Evolutionary conservation across 139 green algal genomes (phyloP).

Genomic region (Tetradesmus obliquus): DNA sequence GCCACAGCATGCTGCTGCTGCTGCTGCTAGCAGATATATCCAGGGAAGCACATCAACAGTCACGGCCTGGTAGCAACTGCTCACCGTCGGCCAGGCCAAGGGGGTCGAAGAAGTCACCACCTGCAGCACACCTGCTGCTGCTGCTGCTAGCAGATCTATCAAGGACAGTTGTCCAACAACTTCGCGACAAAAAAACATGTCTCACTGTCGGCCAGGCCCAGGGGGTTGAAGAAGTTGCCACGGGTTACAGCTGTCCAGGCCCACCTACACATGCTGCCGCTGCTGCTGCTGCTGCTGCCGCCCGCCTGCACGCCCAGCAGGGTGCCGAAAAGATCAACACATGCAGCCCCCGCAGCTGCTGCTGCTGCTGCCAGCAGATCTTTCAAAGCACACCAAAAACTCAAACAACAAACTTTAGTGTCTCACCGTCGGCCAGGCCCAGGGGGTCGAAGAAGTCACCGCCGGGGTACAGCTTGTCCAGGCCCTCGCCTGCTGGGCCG

Average conservation of each 20-base stretch:
- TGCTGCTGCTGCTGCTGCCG: background rate
- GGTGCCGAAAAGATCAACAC: too few species aligned
- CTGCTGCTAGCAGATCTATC: background rate
- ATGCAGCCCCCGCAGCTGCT: too few species aligned
- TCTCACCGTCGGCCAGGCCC: background rate
- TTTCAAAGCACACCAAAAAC: background rate
- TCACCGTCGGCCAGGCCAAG: too few species aligned
- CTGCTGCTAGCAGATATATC: too few species aligned
- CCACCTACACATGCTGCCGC: background rate
- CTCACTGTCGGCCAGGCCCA: slow-evolving; percentile 84
- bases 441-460: background rate
- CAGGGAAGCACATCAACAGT: too few species aligned
- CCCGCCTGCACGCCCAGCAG: too few species aligned
- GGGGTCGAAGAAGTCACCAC: too few species aligned
- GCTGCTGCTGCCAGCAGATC: background rate
- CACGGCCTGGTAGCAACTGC: too few species aligned
- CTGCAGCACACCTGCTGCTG: too few species aligned
- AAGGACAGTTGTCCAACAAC: background rate
- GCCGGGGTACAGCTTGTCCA: slow-evolving; percentile 6
- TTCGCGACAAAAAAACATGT: background rate
- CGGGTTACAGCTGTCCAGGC: slow-evolving; percentile 2
- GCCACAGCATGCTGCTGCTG: too few species aligned
- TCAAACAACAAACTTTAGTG: background rate
- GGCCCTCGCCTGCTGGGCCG: slow-evolving; percentile 51
- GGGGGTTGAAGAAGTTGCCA: too few species aligned